phyloP scores from a whole-genome alignment of 2,329 filamentous ascomycete species.

The Aureobasidium sp. region DNA sequence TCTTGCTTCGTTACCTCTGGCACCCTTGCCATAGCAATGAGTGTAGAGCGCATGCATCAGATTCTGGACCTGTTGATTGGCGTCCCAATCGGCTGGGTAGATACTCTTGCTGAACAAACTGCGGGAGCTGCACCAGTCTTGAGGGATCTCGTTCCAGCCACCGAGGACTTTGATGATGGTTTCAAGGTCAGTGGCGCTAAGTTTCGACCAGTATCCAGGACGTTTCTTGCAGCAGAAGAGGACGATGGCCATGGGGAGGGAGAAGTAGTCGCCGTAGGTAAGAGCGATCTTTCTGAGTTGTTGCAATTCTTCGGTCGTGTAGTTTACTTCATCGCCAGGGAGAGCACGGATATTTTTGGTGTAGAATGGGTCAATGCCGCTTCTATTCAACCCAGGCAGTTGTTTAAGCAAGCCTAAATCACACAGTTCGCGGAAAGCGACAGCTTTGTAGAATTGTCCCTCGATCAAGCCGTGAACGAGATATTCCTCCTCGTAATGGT shows the following conservation, averaged over 20 bases:
- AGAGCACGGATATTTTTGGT: not conserved
- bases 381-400: not conserved
- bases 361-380: not conserved
- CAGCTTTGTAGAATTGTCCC: not conserved
- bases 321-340: not conserved
- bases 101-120: not conserved
- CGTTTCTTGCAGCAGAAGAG: constrained; percentile 11
- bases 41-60: not conserved
- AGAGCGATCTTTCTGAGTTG: not conserved
- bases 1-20: not conserved
- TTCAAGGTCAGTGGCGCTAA: not conserved
- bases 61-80: not conserved
- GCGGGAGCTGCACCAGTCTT: not conserved
- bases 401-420: not conserved
- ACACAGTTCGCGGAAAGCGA: not conserved
- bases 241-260: constrained; percentile 1
- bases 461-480: constrained; percentile 6
- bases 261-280: not conserved
- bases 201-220: not conserved
- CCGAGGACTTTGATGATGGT: constrained; percentile 2
- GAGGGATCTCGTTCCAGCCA: not conserved
- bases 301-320: not conserved
- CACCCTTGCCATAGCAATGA: not conserved
- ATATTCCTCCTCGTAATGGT: not conserved
- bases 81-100: not conserved